A percentile compares a stretch with the other conserved stretches of the same genome.
These are phyloP conservation scores for Serpula lacrymans DNA, from an alignment of 768 basidiomycete species.

Conservation along the genomic window DNA sequence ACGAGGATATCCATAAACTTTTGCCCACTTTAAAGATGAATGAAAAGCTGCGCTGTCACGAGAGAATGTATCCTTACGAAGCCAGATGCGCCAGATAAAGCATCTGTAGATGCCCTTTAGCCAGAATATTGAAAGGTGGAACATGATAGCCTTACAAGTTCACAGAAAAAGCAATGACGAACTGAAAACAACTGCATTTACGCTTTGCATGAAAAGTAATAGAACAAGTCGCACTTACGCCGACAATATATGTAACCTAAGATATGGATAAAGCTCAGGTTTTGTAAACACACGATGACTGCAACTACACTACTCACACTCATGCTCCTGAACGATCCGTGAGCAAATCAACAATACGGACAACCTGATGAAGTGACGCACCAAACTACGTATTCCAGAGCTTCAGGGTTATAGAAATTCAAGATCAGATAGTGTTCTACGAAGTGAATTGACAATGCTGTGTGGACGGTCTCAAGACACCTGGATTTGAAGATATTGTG, in stretches of 20 bases:
- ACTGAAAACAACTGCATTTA: too few species aligned
- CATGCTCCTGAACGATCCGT: too few species aligned
- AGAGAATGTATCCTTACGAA: conserved; percentile 10
- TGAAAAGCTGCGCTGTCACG: too few species aligned
- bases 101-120: conserved; percentile 2
- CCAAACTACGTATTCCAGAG: conserved; percentile 9
- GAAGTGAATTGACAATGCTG: conserved; percentile 11
- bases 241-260: conserved; percentile 10
- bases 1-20: conserved; percentile 7
- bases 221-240: too few species aligned
- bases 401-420: conserved; percentile 6
- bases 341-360: too few species aligned
- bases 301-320: too few species aligned
- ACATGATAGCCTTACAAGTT: conserved; percentile 5
- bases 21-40: conserved; percentile 1
- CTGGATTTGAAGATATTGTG: conserved; percentile 4
- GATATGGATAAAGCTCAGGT: not conserved
- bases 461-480: conserved; percentile 12
- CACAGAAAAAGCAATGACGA: not conserved
- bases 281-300: too few species aligned
- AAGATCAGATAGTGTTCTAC: conserved; percentile 14
- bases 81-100: conserved; percentile 18
- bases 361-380: too few species aligned
- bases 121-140: not conserved
- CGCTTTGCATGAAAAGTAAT: not conserved